phyloP scores from a whole-genome alignment of 352 stramenopile genomes.

The Pythium rishiriense region DNA sequence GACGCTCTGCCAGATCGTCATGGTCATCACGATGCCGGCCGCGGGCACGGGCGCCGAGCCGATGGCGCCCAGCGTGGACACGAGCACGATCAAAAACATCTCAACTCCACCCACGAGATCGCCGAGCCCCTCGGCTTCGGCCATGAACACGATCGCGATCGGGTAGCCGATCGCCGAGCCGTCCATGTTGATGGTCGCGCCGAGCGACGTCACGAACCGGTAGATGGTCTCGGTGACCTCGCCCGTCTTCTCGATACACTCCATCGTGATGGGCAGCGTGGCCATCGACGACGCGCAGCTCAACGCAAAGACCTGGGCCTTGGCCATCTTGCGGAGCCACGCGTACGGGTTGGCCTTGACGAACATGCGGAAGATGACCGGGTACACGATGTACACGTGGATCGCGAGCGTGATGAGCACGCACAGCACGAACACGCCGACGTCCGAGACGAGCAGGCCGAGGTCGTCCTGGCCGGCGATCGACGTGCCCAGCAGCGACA shows the following conservation, averaged over 20 bases:
- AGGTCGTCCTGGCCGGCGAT: slow-evolving; percentile 28
- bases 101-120: slow-evolving; percentile 30
- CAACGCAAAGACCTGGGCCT: slow-evolving; percentile 40
- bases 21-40: slow-evolving; percentile 38
- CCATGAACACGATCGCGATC: slow-evolving; percentile 42
- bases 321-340: slow-evolving; percentile 35
- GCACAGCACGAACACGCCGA: slow-evolving; percentile 32
- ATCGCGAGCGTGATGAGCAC: slow-evolving; percentile 8
- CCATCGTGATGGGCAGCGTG: slow-evolving; percentile 40
- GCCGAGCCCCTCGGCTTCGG: slow-evolving; percentile 25
- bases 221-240: slow-evolving; percentile 26
- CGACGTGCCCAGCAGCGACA: slow-evolving; percentile 29
- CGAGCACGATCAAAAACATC: slow-evolving; percentile 34
- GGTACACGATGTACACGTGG: slow-evolving; percentile 32
- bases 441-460: slow-evolving; percentile 24
- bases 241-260: slow-evolving; percentile 33
- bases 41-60: slow-evolving; percentile 35
- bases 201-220: slow-evolving; percentile 36
- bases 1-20: slow-evolving; percentile 43
- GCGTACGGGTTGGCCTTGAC: slow-evolving; percentile 32
- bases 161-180: slow-evolving; percentile 31
- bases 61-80: slow-evolving; percentile 32
- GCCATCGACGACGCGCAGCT: slow-evolving; percentile 43
- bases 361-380: slow-evolving; percentile 23
- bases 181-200: slow-evolving; percentile 38